phyloP scores from a whole-genome alignment of 2,329 filamentous ascomycete genomes.

The Leptographium lundbergii region DNA sequence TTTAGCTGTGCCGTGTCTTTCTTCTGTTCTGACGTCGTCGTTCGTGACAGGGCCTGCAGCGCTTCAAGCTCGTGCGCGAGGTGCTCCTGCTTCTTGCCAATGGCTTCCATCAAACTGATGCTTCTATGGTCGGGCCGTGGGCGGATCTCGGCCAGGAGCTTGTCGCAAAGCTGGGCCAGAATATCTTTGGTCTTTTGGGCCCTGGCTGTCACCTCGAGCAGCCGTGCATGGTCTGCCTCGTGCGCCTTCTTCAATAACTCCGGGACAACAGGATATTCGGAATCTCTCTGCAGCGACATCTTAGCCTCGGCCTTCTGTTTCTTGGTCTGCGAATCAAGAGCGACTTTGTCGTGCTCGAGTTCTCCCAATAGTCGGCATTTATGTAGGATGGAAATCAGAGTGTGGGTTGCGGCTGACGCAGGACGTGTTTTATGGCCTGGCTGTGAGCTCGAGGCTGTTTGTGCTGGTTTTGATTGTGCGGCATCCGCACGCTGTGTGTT shows the following conservation, averaged over 20 bases:
- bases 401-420: background rate
- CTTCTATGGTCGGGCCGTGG: background rate
- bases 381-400: background rate
- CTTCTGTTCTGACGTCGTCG: background rate
- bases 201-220: background rate
- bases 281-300: background rate
- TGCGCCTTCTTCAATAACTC: background rate
- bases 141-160: background rate
- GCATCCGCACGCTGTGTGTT: background rate
- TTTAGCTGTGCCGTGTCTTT: background rate
- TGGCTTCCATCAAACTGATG: background rate
- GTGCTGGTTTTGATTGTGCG: background rate
- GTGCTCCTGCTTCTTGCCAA: background rate
- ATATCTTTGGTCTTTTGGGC: background rate
- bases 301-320: conserved; percentile 1
- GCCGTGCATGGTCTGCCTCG: background rate
- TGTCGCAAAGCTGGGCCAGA: background rate
- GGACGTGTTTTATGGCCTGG: background rate
- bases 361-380: conserved; percentile 1
- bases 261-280: conserved; percentile 8
- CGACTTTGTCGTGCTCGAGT: background rate
- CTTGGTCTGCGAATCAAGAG: background rate
- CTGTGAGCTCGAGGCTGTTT: background rate
- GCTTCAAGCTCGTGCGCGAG: background rate
- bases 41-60: background rate